Evolutionary conservation across 306 rosid species (phyloP), one percentile per base, ranked within the genome.

Genomic region (Cucumis hystrix): DNA sequence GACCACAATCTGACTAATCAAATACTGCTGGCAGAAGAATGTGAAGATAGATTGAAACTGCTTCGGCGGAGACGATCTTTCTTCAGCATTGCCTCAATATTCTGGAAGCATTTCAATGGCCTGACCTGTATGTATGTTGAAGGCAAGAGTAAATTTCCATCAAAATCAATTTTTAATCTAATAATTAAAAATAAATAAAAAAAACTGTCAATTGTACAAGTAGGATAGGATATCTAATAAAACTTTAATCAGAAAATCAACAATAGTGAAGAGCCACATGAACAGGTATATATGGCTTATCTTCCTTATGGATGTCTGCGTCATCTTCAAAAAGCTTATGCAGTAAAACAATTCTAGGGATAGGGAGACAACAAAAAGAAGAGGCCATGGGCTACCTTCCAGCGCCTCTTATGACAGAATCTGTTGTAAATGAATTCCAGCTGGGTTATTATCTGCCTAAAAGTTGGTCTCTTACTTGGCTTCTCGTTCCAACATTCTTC

Each of bases 401-500:
- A 94, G 79, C 88, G 93, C 80, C 89, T 78, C 82, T 84, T 92
- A 62, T 88, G 92, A 80, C 83, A 85, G 39, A 90, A 39, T 65
- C 82, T 78, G 86, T 83, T 81, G 86, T 85, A 61, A 47, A 92
- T 91, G 81, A 87, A 75, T 77, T 94, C 97, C 80, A 94, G 91
- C 87, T 79, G 87, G 21, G 77, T 73, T 80, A 92, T 88, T 80
- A 94, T 90, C 86, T 87, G 89, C 80, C 96, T 92, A 85, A 94
- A 94, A 21, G 97, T 85, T 83, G 97, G 98, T 80, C 98, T 83
- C 84, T 63, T 89, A 3, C 85, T 84, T 40, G 98, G 98, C 41
- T 87, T 92, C 78, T 90, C 98, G 68, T 89, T 83, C 98, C 98
- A 94, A 86, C 97, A 92, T 70, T 87, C 96, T 84, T 87, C 93